phyloP scores from a whole-genome alignment of 2,329 filamentous ascomycete species.

The Epichloe amarillans region DNA sequence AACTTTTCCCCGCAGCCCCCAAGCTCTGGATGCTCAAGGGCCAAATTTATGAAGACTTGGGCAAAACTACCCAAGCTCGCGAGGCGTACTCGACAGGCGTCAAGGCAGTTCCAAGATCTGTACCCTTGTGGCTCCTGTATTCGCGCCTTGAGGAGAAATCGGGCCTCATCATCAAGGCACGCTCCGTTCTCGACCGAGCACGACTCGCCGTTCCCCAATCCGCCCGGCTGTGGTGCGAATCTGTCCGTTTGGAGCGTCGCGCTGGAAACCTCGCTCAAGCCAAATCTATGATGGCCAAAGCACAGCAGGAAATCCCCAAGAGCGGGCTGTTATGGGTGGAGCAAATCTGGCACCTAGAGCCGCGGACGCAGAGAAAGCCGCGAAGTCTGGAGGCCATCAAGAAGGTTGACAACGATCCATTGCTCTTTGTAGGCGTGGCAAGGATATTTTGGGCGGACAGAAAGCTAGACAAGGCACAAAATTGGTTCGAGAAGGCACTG shows the following conservation, averaged over 20 bases:
- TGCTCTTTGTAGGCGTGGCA: conserved; percentile 80
- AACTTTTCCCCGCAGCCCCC: conserved; percentile 69
- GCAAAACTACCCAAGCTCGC: conserved; percentile 68
- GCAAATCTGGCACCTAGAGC: conserved; percentile 88
- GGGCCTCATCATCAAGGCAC: conserved; percentile 78
- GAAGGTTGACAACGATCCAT: conserved; percentile 85
- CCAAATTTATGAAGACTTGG: conserved; percentile 82
- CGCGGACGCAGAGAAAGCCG: conserved; percentile 83
- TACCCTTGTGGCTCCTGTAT: conserved; percentile 82
- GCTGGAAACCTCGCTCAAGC: conserved; percentile 74
- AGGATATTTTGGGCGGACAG: conserved; percentile 94
- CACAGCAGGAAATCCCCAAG: conserved; percentile 78
- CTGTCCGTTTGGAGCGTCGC: conserved; percentile 82
- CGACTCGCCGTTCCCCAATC: conserved; percentile 78
- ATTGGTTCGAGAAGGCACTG: conserved; percentile 95
- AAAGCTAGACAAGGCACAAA: conserved; percentile 82
- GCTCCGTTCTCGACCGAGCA: conserved; percentile 84
- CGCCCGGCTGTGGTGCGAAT: conserved; percentile 78
- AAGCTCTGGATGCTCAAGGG: conserved; percentile 99
- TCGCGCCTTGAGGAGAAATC: conserved; percentile 75
- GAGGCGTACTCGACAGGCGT: conserved; percentile 85
- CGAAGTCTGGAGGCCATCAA: conserved; percentile 89
- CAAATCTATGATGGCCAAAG: conserved; percentile 84
- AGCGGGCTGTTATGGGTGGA: conserved; percentile 86
- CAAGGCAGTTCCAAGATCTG: conserved; percentile 70